Evolutionary conservation across 2,329 filamentous ascomycete genomes (phyloP), one percentile per base, ranked within the genome.

Genomic region (Colletotrichum gloeosporioides): DNA sequence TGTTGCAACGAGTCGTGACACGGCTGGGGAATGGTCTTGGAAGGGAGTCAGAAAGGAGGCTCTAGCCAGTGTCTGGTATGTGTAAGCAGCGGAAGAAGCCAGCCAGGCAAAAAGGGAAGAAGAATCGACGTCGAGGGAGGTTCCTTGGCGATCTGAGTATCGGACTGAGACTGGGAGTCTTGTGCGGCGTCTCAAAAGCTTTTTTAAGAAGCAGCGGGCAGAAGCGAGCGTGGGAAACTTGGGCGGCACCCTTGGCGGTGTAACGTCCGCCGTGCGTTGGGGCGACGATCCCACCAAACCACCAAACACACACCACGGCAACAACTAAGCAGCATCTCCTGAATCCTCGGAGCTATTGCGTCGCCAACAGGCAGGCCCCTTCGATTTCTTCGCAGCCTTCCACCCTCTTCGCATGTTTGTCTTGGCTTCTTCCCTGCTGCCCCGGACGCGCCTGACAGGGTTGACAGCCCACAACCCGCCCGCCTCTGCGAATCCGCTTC

Each of bases 101-200:
- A 53, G 39, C 59, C 59, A 63, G 64, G 68, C 63, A 66, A 6
- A 25, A 44, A 22, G 27, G 34, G 27, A 34, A 75, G 61, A 63
- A 55, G 59, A 36, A 63, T 29, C 15, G n/a, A 15, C 13, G 63
- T 63, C 59, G 59, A 69, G 65, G 70, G 75, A 77, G 53, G 29
- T 63, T 67, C 66, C 75, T 77, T 77, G 75, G 75, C 75, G 66
- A 70, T 75, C 36, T 62, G 62, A 75, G 67, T 71, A 75, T 75
- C 66, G 71, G 66, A 67, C 75, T 70, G 71, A 75, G 75, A 75
- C 75, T 75, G 71, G 67, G 72, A 75, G 49, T 69, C 34, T 67
- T 77, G 71, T 77, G 75, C 75, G 75, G 75, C 75, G 75, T 77
- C 75, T 77, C 75, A 77, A 32, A 8, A 32, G 71, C 75, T 75